Base-by-base conservation (phyloP, 1,284 basidiomycete species). In the Trametes hirsuta region DNA sequence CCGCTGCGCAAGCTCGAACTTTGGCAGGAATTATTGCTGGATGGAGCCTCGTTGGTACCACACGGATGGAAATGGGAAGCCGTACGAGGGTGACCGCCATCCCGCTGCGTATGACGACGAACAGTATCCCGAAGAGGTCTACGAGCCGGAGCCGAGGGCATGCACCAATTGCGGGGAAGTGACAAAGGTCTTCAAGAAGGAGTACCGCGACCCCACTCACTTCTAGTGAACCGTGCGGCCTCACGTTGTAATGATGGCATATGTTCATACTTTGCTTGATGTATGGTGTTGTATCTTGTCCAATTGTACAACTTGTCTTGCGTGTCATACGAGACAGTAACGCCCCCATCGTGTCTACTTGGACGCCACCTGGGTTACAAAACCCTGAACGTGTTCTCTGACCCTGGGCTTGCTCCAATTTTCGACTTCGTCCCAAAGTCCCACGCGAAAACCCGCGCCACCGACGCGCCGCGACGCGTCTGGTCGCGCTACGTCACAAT, bases 1-100 rank as follows among this genome's bases (percentile, higher is more conserved):
- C 66, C 74, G 73, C 53, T 77, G 76, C 63, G 62, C 66, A n/a
- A 66, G 68, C 40, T 70, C 67, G 3, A 77, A 78, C 59, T 76
- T 77, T 54, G 75, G 74, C 6, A 47, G 65, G 4, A 60, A 60
- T 12, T 77, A 78, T 60, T 78, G 76, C 59, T 37, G 49, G 40
- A 68, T 66, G 62, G 67, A 66, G n/a, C 72, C 73, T 6, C 39
- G 55, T 44, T 72, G 66, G 66, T 76, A 75, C 53, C 74, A 77
- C 58, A 55, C 60, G 39, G 68, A 69, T 56, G 70, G 71, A 2
- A 64, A 65, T 47, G 71, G 68, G 10, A 61, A 53, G 24, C 36
- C 44, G 2, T 76, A 76, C 62, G 63, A 52, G 34, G 74, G 76
- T 5, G 75, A 77, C 49, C 65, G 72, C 15, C 76, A 77, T 55